Evolutionary conservation across 352 stramenopile genomes (phyloP).

Genomic region (Phytophthora pistaciae): DNA sequence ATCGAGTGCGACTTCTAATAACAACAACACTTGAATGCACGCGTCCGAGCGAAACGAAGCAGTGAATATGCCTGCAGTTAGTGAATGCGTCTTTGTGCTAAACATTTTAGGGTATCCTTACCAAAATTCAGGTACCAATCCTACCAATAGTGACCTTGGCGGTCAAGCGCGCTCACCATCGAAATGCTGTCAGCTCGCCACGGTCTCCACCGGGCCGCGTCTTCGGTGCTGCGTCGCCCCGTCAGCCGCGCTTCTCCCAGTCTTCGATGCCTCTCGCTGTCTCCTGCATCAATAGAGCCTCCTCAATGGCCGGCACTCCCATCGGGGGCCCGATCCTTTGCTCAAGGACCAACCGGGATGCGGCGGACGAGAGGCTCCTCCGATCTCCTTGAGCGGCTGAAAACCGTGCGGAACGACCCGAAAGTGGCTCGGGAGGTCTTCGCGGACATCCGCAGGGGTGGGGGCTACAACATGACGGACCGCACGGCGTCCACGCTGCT

Average conservation of each 20-base stretch:
- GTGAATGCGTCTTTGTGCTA: too few relatives aligned
- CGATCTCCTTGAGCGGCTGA: neutral
- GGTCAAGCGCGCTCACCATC: too few relatives aligned
- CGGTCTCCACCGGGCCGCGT: constrained; percentile 1
- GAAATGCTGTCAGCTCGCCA: neutral
- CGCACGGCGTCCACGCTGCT: constrained; percentile 11
- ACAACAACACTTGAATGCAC: constrained; percentile 6
- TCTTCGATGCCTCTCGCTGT: neutral
- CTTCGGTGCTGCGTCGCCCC: constrained; percentile 2
- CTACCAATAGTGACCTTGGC: constrained; percentile 42
- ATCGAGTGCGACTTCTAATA: too few relatives aligned
- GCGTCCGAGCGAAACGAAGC: neutral
- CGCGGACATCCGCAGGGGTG: neutral
- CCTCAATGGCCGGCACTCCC: neutral
- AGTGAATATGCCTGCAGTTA: too few relatives aligned
- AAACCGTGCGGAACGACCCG: neutral
- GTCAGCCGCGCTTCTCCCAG: neutral
- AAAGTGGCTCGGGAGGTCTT: neutral
- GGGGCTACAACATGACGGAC: neutral
- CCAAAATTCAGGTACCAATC: constrained; percentile 14
- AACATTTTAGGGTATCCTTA: too few relatives aligned
- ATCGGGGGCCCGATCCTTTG: neutral
- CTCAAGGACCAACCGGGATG: neutral
- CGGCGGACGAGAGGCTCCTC: neutral
- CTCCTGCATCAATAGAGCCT: neutral